Evolutionary conservation across 1,139 yeast genomes (phyloP), one percentile per base, ranked within the genome.

Genomic region (Saccharomycopsis crataegensis): DNA sequence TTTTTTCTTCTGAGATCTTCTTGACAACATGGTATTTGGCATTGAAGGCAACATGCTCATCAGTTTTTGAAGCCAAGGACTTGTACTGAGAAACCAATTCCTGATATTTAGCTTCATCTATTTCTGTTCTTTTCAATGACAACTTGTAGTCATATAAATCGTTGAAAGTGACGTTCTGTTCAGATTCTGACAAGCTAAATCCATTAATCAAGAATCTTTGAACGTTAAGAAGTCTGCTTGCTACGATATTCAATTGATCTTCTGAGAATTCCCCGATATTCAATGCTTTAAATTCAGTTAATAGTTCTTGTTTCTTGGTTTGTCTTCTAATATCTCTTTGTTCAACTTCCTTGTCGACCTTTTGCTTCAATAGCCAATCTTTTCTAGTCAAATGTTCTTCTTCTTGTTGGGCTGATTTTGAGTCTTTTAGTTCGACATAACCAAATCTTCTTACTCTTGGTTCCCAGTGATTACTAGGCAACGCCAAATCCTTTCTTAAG

Each of bases 391-490:
- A 72, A 60, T 73, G 75, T 12, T 68, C 70, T 64, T 75, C 80
- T 67, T 86, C 96, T 55, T 72, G 72, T 49, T 69, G 67, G 1
- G 89, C 86, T 56, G 72, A 74, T 41, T 65, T 71, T 8, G 73
- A 69, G 60, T 83, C 80, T 16, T 65, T 67, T 37, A 90, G 70
- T 49, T 78, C 73, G 14, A 70, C 76, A 62, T 79, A 82, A 0
- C 98, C 98, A 62, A 93, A 83, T 68, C 98, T 77, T 71, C 99
- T 81, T 33, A 80, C 74, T 50, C 93, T 78, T 49, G 98, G 97
- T 33, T 77, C 84, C 68, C 91, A 91, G 67, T 93, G 98, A 8
- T 94, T 88, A 9, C 89, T 82, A 41, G 99, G 99, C 49, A 93
- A 76, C 56, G 74, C 71, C 46, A 79, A 71, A 4, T 82, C 85